These are phyloP conservation scores for Lachnellula hyalina DNA, from an alignment of 2,329 filamentous ascomycete species.

Conservation along the genomic window DNA sequence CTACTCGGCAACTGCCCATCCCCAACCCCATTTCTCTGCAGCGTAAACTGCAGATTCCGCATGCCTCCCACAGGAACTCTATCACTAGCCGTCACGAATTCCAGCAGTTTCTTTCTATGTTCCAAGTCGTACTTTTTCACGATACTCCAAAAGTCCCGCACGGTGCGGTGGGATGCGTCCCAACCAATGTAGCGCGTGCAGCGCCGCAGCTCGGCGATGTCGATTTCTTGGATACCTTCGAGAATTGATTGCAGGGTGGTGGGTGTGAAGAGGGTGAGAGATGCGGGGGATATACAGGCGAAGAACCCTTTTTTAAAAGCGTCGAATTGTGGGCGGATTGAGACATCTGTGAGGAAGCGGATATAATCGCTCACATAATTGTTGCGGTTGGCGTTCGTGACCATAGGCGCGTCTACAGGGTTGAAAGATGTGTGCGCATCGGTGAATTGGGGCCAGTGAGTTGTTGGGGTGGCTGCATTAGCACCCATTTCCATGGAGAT, in stretches of 20 bases:
- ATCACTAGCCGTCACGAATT: conserved; percentile 93
- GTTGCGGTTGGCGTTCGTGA: conserved; percentile 74
- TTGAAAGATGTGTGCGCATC: conserved; percentile 31
- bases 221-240: conserved; percentile 78
- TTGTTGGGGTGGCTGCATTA: conserved; percentile 10
- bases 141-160: conserved; percentile 80
- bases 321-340: conserved; percentile 68
- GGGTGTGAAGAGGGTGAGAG: conserved; percentile 63
- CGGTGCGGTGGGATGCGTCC: conserved; percentile 60
- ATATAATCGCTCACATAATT: conserved; percentile 83
- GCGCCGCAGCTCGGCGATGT: conserved; percentile 65
- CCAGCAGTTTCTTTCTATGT: conserved; percentile 71
- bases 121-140: conserved; percentile 61
- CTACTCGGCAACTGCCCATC: conserved; percentile 70
- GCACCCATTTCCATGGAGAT: conserved; percentile 51
- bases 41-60: conserved; percentile 73
- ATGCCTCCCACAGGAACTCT: conserved; percentile 84
- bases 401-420: conserved; percentile 54
- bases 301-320: conserved; percentile 81
- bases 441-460: conserved; percentile 50
- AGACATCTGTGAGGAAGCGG: conserved; percentile 72
- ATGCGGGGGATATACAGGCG: conserved; percentile 64
- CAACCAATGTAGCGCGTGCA: conserved; percentile 79
- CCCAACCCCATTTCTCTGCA: conserved; percentile 70
- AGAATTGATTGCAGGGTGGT: conserved; percentile 69